phyloP scores from a whole-genome alignment of 225 moss, liverwort and hornwort species.

The Polytrichum commune region DNA sequence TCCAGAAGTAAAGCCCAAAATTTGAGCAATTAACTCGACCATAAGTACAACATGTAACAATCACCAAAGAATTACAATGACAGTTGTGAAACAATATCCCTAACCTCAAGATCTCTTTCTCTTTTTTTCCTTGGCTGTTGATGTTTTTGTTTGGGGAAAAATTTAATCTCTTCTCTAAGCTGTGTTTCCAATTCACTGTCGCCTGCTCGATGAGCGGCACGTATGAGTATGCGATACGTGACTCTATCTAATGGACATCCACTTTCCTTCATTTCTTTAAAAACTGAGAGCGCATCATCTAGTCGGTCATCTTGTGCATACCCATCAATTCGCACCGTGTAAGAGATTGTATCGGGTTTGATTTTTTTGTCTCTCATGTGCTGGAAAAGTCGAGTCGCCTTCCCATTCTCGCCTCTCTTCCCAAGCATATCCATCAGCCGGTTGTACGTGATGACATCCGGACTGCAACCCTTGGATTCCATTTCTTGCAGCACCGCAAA shows the following conservation, averaged over 20 bases:
- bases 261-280: slow-evolving; percentile 55
- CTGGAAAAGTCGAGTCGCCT: slow-evolving; percentile 31
- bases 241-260: slow-evolving; percentile 49
- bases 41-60: too few species aligned
- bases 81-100: too few species aligned
- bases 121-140: neutral
- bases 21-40: too few species aligned
- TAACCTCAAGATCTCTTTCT: too few species aligned
- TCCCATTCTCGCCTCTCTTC: slow-evolving; percentile 43
- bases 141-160: neutral
- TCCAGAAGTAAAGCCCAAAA: too few species aligned
- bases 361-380: slow-evolving; percentile 53
- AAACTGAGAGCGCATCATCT: slow-evolving; percentile 42
- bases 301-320: slow-evolving; percentile 29
- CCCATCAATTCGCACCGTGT: slow-evolving; percentile 51
- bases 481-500: slow-evolving; percentile 47
- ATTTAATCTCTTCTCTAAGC: neutral
- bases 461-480: slow-evolving; percentile 41
- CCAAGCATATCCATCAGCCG: slow-evolving; percentile 65
- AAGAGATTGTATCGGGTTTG: slow-evolving; percentile 48
- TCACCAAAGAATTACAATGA: too few species aligned
- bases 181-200: slow-evolving; percentile 6
- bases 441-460: slow-evolving; percentile 56
- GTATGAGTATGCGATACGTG: slow-evolving; percentile 51
- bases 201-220: slow-evolving; percentile 12